Evolutionary conservation across 2,329 filamentous ascomycete species (phyloP), one percentile per base, ranked within the genome.

Genomic region (Nemania abortiva): DNA sequence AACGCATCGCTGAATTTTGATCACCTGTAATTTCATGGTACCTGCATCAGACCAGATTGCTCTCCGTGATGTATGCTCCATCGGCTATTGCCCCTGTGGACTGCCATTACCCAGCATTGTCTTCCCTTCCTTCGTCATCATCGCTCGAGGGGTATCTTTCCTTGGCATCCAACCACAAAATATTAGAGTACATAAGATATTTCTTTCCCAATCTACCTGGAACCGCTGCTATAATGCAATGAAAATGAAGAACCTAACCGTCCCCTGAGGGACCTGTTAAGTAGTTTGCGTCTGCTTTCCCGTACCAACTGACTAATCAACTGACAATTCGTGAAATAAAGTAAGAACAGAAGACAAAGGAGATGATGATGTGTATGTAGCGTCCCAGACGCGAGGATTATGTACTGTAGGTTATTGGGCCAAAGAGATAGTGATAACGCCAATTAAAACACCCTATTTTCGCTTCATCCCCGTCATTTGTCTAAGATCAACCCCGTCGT

Each of bases 401-500:
- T 76, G 64, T 76, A 76, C 74, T 74, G 73, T 70, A 47, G 53
- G 70, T 70, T 65, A 29, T 64, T 49, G 67, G 49, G 42, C 58
- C 62, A 63, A 69, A 65, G 60, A 57, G 39, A 71, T 49, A 70
- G 63, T 75, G 60, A 73, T 71, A 74, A 68, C 73, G 70, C 66
- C 69, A 65, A 71, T 63, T 55, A 53, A 63, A 72, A 63, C 62
- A 67, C 69, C 52, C 64, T 67, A 59, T 65, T 63, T 70, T 68
- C 24, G 57, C 47, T 62, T 65, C 64, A 42, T 68, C 68, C 65
- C 70, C 71, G 65, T 74, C 63, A 66, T 71, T 61, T 66, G 69
- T 76, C 74, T 76, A 77, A 72, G n/a, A 67, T 72, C 74, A 72
- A 74, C 75, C 73, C 69, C 60, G 62, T 77, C 52, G 72, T 75